These are phyloP conservation scores for Zygoascus ofunaensis DNA, from an alignment of 805 yeast genomes.

Conservation along the genomic window DNA sequence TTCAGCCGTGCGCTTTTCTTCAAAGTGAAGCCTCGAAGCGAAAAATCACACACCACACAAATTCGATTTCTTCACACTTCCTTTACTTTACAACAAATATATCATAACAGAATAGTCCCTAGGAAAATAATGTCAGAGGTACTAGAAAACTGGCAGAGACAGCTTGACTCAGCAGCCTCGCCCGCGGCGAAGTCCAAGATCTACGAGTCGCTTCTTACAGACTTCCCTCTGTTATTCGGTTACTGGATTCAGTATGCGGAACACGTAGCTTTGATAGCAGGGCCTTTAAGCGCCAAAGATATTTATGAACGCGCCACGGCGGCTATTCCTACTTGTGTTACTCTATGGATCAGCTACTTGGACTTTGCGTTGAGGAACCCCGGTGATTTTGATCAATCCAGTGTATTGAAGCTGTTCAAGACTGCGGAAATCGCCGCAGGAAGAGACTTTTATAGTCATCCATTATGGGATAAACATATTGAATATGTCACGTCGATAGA, in stretches of 20 bases:
- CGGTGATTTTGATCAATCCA: conserved; percentile 11
- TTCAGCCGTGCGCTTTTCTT: too few species aligned
- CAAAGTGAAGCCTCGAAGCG: too few species aligned
- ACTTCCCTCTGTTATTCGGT: conserved; percentile 34
- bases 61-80: too few species aligned
- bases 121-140: not conserved
- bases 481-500: conserved; percentile 43
- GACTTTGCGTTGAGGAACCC: conserved; percentile 9
- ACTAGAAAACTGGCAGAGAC: conserved; percentile 1
- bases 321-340: conserved; percentile 27
- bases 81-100: too few species aligned
- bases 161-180: conserved; percentile 1
- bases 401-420: conserved; percentile 29
- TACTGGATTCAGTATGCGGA: conserved; percentile 35
- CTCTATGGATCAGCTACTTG: conserved; percentile 25
- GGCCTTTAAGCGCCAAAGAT: conserved; percentile 17
- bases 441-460: conserved; percentile 62
- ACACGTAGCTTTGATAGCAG: conserved; percentile 15
- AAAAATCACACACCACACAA: too few species aligned
- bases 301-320: conserved; percentile 30
- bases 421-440: conserved; percentile 50
- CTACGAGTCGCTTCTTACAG: conserved; percentile 23
- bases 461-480: conserved; percentile 73
- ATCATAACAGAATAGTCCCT: too few species aligned
- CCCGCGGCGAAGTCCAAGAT: conserved; percentile 3